Base-by-base conservation (phyloP, 805 yeast genomes). In the Myxozyma sirexii region DNA sequence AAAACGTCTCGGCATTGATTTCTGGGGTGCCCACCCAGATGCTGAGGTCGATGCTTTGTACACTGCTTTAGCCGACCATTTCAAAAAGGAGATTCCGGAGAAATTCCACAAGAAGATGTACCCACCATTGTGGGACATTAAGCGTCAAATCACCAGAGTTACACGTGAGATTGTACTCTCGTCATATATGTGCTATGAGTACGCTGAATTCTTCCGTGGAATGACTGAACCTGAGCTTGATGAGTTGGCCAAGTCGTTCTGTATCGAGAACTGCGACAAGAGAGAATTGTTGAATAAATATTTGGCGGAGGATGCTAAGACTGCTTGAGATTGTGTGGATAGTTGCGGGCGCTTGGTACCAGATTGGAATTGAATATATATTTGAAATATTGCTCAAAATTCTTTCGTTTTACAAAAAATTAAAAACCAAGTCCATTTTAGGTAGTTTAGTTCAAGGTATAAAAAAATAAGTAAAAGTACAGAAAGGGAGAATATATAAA, bases 231-330 rank as follows among this genome's bases (percentile, higher is more conserved):
- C 79, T 37, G 81, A 80, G 37, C 71, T 80, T 60, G 83, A 80
- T 64, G 82, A 78, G 62, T 71, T 80, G 65, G 83, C 83, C 33
- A 81, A 79, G 19, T 73, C 76, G 53, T 80, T 79, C 74, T 79
- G 79, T 69, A 73, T 80, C 57, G 83, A 80, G 68, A 80, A 80
- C 62, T 70, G 76, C 41, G 64, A 66, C 24, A 72, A 76, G 69
- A 74, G 83, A 60, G 78, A 77, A 27, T 75, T 73, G 62, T 72
- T 80, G 67, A 80, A 79, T 54, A 35, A 54, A 24, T 43, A 33
- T 27, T 21, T 56, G 27, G 29, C 29, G 8, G 56, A 56, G 33
- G 60, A 56, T 31, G 53, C 59, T n/a, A 8, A 4, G 6, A 7
- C 44, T 21, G 44, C 44, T 6, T 41, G 19, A 37, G 41, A 8